These are phyloP conservation scores for Castanea sativa DNA, from an alignment of 306 rosid species.

Conservation along the genomic window DNA sequence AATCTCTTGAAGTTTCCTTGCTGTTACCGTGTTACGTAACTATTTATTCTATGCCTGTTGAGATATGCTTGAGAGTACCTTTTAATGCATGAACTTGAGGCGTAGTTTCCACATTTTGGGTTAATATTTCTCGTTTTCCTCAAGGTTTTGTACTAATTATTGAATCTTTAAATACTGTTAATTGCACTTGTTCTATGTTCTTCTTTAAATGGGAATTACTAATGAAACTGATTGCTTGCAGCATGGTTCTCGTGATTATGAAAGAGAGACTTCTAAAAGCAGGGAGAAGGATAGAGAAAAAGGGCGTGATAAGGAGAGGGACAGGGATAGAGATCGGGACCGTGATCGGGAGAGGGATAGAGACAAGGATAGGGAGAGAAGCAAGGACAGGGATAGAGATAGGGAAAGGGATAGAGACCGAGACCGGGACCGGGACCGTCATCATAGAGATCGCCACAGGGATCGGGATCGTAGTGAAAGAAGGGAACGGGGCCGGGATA, in stretches of 20 bases:
- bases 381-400: constrained; percentile 48
- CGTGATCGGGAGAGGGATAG: constrained; percentile 27
- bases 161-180: not conserved
- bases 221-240: constrained; percentile 25
- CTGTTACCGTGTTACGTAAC: not conserved
- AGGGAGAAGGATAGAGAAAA: constrained; percentile 85
- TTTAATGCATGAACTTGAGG: not conserved
- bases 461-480: constrained; percentile 74
- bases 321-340: constrained; percentile 31
- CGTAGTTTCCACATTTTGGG: not conserved
- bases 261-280: constrained; percentile 83
- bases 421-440: constrained; percentile 54
- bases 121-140: not conserved
- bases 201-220: not conserved
- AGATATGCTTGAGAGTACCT: not conserved
- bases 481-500: constrained; percentile 73
- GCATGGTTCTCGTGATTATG: constrained; percentile 80
- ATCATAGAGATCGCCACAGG: constrained; percentile 63
- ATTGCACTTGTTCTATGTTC: not conserved
- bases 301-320: constrained; percentile 56
- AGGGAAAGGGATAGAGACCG: constrained; percentile 39
- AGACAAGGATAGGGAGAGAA: constrained; percentile 46
- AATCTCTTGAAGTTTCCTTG: not conserved
- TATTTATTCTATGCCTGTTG: not conserved
- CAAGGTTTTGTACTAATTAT: not conserved